Evolutionary conservation across 139 green algal species (phyloP).

Genomic region (Tetradesmus lagerheimii): DNA sequence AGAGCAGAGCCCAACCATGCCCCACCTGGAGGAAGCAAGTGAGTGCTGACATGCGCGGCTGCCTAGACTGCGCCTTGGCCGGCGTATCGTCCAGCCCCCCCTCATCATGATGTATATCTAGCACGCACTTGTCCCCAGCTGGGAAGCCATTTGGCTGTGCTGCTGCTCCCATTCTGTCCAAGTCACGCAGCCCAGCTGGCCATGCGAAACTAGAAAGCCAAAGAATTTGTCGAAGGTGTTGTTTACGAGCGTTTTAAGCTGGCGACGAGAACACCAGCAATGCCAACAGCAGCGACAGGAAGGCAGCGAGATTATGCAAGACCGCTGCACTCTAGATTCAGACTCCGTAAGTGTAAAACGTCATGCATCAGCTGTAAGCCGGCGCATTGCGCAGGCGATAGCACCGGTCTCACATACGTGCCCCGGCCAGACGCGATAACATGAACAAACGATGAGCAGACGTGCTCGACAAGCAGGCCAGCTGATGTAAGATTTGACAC

Average conservation of each 20-base stretch:
- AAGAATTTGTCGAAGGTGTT: background rate
- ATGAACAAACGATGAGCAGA: background rate
- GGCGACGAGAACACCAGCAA: background rate
- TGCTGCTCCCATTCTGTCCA: background rate
- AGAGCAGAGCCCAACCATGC: background rate
- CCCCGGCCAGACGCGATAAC: background rate
- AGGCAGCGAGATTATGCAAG: background rate
- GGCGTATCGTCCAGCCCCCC: background rate
- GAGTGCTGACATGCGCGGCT: background rate
- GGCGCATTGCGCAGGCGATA: too few species aligned
- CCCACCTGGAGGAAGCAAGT: background rate
- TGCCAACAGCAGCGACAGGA: background rate
- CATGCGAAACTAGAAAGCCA: background rate
- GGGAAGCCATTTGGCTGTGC: background rate
- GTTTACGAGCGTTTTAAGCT: background rate
- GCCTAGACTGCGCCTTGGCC: background rate
- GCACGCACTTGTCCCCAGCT: background rate
- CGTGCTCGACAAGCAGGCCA: too few species aligned
- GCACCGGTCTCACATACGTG: too few species aligned
- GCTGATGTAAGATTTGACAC: background rate
- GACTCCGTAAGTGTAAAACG: too few species aligned
- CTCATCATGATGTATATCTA: background rate
- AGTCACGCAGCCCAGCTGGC: background rate
- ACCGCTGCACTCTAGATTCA: too few species aligned
- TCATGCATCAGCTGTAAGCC: too few species aligned